Percentiles rank a stretch among this genome's conserved stretches.
Conservation (phyloP, 2,329 filamentous ascomycete species). For the Trichoderma afroharzianum region DNA sequence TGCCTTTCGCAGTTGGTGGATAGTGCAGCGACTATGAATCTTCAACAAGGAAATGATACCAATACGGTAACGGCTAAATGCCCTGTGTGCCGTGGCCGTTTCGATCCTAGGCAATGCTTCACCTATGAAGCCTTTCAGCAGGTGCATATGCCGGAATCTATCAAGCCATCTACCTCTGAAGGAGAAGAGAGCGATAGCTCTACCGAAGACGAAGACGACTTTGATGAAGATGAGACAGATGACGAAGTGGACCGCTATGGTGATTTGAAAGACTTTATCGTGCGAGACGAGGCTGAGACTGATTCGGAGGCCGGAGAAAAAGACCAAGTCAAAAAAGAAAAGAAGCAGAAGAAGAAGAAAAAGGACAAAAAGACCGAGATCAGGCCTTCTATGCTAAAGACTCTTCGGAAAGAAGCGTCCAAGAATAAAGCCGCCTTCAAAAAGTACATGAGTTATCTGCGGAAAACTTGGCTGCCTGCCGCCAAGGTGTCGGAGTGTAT, state of each 20-base stretch:
- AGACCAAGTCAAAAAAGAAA: constrained; percentile 24
- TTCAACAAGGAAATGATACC: constrained; percentile 58
- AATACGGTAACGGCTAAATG: constrained; percentile 55
- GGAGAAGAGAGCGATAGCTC: constrained; percentile 36
- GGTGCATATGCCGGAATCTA: constrained; percentile 60
- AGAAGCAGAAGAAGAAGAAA: constrained; percentile 33
- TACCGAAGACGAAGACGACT: constrained; percentile 16
- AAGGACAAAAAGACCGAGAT: constrained; percentile 43
- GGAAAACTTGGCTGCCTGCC: constrained; percentile 67
- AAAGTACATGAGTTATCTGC: constrained; percentile 66
- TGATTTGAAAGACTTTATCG: constrained; percentile 53
- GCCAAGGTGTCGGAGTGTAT: constrained; percentile 80
- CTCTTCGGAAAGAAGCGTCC: constrained; percentile 62
- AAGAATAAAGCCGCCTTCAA: constrained; percentile 62
- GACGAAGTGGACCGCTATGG: constrained; percentile 35
- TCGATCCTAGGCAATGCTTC: constrained; percentile 68
- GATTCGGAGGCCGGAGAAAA: constrained; percentile 27
- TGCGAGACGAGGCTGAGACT: constrained; percentile 36
- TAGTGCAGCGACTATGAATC: constrained; percentile 48
- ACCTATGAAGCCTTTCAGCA: constrained; percentile 71
- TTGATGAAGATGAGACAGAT: constrained; percentile 34
- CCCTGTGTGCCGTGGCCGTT: constrained; percentile 67
- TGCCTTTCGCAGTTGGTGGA: constrained; percentile 71
- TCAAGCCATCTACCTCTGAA: constrained; percentile 29
- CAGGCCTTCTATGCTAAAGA: constrained; percentile 55